Evolutionary conservation across 2,329 filamentous ascomycete species (phyloP), one percentile per base, ranked within the genome.

Genomic region (Colletotrichum cordylinicola): DNA sequence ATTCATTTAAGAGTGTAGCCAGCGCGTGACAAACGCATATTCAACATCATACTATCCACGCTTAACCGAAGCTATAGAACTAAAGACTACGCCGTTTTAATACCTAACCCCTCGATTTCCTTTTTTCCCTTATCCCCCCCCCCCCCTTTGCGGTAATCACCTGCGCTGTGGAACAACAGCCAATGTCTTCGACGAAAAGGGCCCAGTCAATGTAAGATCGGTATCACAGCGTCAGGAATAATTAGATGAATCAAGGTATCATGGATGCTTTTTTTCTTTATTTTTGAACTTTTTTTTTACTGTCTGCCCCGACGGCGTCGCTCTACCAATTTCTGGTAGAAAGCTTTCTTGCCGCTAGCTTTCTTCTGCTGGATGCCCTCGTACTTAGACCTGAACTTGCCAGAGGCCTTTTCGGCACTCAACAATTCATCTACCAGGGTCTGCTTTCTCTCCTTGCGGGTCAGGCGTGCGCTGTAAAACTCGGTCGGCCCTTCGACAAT

Each of bases 401-500:
- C 89, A 60, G 88, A 93, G 75, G 90, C 84, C 67, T 91, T 87
- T 83, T 95, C 93, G 58, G 90, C 87, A 29, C 92, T 91, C 79
- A 98, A 87, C 5, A 97, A 91, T 82, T 98, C 96, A 78, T 98
- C 95, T 2, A 97, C 91, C 72, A 99, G 92, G 1, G 94, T 98
- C 80, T 91, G 91, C 87, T 98, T 98, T 79, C 95, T 91, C 80
- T 98, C 95, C 85, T 95, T 98, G 84, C 96, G 96, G 72, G 93
- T 92, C 77, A 98, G 89, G 72, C 96, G 92, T 24, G 92, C 91
- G 81, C 91, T 96, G 87, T 93, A 95, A 86, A 93, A 98, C 82
- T 98, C 96, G 1, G 95, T 96, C 2, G 96, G 93, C 2, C 96
- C 96, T 81, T 98, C 94, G 72, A 98, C 91, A 75, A 99, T 92